Conservation (phyloP, 1,284 basidiomycete species). For the Vanrija pseudolonga region DNA sequence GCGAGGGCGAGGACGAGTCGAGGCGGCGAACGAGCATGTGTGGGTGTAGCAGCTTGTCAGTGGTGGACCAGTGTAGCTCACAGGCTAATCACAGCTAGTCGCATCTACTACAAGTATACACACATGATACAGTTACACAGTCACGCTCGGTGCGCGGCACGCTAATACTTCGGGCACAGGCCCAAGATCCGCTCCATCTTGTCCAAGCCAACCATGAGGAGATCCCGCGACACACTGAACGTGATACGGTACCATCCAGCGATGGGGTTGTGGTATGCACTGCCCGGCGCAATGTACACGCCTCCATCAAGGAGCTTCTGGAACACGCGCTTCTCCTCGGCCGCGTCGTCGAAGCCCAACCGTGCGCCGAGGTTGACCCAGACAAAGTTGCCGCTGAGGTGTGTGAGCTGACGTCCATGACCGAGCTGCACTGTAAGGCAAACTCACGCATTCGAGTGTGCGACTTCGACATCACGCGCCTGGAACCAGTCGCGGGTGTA, state of each 20-base stretch:
- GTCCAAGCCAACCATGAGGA: constrained; percentile 33
- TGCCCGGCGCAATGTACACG: constrained; percentile 45
- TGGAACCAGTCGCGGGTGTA: constrained; percentile 43
- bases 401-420: not conserved
- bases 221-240: constrained; percentile 40
- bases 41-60: no score
- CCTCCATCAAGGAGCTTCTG: constrained; percentile 44
- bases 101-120: no score
- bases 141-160: no score
- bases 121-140: not conserved
- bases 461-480: constrained; percentile 37
- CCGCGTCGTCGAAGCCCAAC: constrained; percentile 32
- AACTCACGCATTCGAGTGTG: constrained; percentile 40
- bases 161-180: constrained; percentile 2
- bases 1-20: no score
- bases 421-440: no score
- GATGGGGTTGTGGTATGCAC: constrained; percentile 38
- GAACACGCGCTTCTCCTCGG: constrained; percentile 44
- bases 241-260: constrained; percentile 43
- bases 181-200: constrained; percentile 33
- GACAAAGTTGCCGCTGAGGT: constrained; percentile 39
- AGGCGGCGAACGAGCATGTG: no score
- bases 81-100: no score
- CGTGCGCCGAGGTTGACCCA: constrained; percentile 42
- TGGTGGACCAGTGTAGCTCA: no score